These are phyloP conservation scores for Caryopteris hybrid DNA, from an alignment of 305 asterid species.

Conservation along the genomic window DNA sequence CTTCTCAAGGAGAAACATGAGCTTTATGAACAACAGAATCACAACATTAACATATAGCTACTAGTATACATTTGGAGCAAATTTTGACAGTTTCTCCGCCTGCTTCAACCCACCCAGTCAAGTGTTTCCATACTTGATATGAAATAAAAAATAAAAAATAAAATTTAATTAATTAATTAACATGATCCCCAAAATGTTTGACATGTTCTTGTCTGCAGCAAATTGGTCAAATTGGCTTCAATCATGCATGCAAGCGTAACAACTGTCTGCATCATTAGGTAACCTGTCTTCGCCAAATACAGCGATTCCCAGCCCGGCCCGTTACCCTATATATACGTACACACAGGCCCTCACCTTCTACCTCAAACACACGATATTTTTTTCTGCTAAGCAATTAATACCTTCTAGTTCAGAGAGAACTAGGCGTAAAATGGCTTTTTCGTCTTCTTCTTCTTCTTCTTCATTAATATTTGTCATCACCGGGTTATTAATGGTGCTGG, in stretches of 20 bases:
- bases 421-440: neutral
- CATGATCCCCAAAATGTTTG: neutral
- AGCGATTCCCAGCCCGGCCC: neutral
- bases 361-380: neutral
- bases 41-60: no score
- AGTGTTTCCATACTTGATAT: no score
- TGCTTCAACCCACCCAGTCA: neutral
- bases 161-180: neutral
- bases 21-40: no score
- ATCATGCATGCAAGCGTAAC: neutral
- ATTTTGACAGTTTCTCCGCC: constrained; percentile 19
- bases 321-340: neutral
- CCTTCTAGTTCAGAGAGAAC: no score
- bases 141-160: no score
- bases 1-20: no score
- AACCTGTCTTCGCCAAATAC: constrained; percentile 12
- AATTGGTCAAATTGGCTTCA: neutral
- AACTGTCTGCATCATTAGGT: constrained; percentile 33
- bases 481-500: neutral
- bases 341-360: neutral
- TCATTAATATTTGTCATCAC: neutral
- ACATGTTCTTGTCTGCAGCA: neutral
- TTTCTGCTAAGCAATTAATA: no score
- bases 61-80: neutral
- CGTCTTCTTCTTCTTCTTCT: neutral